Percentiles rank a stretch among this genome's conserved stretches.
These are phyloP conservation scores for Sutorius australiensis DNA, from an alignment of 768 basidiomycete genomes.

Conservation along the genomic window DNA sequence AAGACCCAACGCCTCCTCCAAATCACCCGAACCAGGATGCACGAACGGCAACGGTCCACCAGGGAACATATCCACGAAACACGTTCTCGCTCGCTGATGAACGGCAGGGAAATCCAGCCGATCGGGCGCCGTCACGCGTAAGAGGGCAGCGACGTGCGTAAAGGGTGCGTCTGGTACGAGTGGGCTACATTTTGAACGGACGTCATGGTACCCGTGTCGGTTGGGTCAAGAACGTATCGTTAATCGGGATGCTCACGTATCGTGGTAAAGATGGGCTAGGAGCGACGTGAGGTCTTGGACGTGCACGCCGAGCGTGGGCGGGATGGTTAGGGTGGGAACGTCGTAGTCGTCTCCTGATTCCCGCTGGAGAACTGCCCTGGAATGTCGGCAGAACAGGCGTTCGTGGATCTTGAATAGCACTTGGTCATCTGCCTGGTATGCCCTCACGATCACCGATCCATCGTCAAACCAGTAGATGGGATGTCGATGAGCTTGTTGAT, in stretches of 20 bases:
- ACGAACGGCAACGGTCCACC: constrained; percentile 42
- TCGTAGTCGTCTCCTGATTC: not conserved
- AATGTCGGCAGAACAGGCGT: constrained; percentile 51
- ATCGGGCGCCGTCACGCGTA: constrained; percentile 54
- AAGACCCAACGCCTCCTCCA: constrained; percentile 52
- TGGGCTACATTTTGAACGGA: constrained; percentile 35
- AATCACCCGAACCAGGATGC: constrained; percentile 41
- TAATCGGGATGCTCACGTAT: constrained; percentile 46
- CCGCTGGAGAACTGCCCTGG: constrained; percentile 22
- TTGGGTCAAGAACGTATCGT: too few species aligned
- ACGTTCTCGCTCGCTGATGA: constrained; percentile 41
- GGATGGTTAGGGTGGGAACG: constrained; percentile 29
- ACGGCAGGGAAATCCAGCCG: constrained; percentile 57
- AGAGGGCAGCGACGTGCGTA: constrained; percentile 45
- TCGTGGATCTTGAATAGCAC: constrained; percentile 56
- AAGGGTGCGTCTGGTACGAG: constrained; percentile 43
- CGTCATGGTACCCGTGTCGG: too few species aligned
- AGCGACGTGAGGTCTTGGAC: constrained; percentile 52
- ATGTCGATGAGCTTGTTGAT: constrained; percentile 30
- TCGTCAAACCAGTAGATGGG: constrained; percentile 64
- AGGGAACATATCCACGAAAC: constrained; percentile 47
- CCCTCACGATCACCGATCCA: constrained; percentile 51
- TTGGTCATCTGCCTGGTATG: constrained; percentile 14
- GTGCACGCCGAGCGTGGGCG: constrained; percentile 36
- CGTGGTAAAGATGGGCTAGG: constrained; percentile 65